A percentile compares a stretch with the other conserved stretches of the same genome.
phyloP scores from a whole-genome alignment of 352 stramenopile species.

The Elongisporangium anandrum region DNA sequence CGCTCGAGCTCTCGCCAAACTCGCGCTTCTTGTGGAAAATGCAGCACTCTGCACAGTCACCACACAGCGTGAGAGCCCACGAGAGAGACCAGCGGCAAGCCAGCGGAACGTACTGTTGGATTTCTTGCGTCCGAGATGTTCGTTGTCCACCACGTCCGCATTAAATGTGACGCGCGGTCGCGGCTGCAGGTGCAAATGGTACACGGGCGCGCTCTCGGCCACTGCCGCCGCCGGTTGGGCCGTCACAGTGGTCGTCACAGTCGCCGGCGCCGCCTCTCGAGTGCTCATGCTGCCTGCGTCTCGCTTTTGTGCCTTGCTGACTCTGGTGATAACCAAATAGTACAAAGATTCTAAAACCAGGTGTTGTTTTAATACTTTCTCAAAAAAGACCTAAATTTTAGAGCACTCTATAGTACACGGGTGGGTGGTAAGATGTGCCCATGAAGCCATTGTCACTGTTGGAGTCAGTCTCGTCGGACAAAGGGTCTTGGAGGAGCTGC shows the following conservation, averaged over 20 bases:
- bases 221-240: slow-evolving; percentile 8
- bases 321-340: not conserved
- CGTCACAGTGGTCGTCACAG: slow-evolving; percentile 24
- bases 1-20: slow-evolving; percentile 90
- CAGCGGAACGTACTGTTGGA: slow-evolving; percentile 84
- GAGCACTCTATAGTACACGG: slow-evolving; percentile 9
- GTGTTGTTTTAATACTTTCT: not conserved
- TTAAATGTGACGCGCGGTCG: slow-evolving; percentile 84
- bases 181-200: slow-evolving; percentile 73
- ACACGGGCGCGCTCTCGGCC: slow-evolving; percentile 23
- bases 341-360: slow-evolving; percentile 5
- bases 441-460: not conserved
- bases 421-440: slow-evolving; percentile 12
- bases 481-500: not conserved
- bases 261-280: slow-evolving; percentile 17
- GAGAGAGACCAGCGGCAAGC: not conserved
- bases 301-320: slow-evolving; percentile 1
- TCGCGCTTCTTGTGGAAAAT: slow-evolving; percentile 92
- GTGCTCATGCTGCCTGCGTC: slow-evolving; percentile 22
- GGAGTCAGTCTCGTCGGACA: not conserved
- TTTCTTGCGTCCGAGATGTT: slow-evolving; percentile 88
- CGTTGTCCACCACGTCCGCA: slow-evolving; percentile 90
- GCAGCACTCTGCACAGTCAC: slow-evolving; percentile 70
- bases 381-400: not conserved
- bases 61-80: slow-evolving; percentile 3